Conservation (phyloP, 148 eudicot species). For the Polygonum aviculare region DNA sequence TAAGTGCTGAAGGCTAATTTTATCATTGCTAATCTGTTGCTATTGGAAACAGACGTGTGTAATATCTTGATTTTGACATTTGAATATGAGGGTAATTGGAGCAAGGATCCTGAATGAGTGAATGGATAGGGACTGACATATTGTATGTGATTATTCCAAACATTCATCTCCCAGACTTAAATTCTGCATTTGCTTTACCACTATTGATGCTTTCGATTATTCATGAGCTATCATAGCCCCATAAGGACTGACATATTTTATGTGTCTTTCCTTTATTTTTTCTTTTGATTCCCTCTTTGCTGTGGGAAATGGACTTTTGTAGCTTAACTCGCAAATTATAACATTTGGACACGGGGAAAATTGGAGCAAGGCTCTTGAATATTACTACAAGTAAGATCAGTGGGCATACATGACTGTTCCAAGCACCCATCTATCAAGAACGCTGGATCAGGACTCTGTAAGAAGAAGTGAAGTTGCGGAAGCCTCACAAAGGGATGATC, state of each 20-base stretch:
- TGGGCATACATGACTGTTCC: conserved; percentile 22
- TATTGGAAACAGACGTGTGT: neutral
- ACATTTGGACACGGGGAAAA: conserved; percentile 96
- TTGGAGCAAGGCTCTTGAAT: conserved; percentile 97
- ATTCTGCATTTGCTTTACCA: neutral
- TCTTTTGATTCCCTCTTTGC: neutral
- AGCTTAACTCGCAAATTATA: conserved; percentile 83
- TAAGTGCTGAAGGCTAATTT: neutral
- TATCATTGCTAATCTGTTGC: conserved; percentile 12
- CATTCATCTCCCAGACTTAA: conserved; percentile 11
- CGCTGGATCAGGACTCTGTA: conserved; percentile 19
- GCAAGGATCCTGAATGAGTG: conserved; percentile 82
- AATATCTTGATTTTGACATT: conserved; percentile 46
- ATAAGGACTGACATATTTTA: neutral
- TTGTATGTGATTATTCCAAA: conserved; percentile 6
- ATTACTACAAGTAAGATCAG: conserved; percentile 77
- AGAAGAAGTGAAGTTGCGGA: conserved; percentile 46
- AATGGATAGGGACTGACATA: no score
- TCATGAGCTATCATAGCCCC: neutral
- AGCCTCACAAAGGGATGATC: conserved; percentile 77
- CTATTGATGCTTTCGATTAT: neutral
- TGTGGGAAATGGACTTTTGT: conserved; percentile 13
- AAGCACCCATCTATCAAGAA: conserved; percentile 22
- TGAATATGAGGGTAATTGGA: conserved; percentile 96
- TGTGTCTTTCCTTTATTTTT: neutral